Conservation (phyloP, 2,329 filamentous ascomycete species). For the Arthroderma sp. region DNA sequence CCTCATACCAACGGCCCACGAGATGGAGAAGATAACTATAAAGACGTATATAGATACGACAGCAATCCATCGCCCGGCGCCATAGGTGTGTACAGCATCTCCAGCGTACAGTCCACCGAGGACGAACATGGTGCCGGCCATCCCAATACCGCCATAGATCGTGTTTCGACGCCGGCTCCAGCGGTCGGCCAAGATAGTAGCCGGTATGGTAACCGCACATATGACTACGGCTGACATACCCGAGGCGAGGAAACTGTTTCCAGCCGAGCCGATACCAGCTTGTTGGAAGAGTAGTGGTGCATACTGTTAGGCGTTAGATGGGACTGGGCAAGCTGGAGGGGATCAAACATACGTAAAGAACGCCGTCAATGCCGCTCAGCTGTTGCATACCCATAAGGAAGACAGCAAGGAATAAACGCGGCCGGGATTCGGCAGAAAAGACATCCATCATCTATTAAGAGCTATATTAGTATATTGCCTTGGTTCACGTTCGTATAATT, state of each 20-base stretch:
- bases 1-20: slow-evolving; percentile 46
- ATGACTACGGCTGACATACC: slow-evolving; percentile 50
- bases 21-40: slow-evolving; percentile 20
- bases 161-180: slow-evolving; percentile 46
- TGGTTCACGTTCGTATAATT: no score
- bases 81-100: slow-evolving; percentile 21
- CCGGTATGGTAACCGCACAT: slow-evolving; percentile 46
- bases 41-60: slow-evolving; percentile 23
- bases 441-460: not conserved
- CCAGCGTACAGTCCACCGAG: slow-evolving; percentile 26
- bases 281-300: slow-evolving; percentile 49
- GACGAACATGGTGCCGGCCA: slow-evolving; percentile 32
- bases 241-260: slow-evolving; percentile 48
- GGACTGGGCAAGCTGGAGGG: not conserved
- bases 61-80: slow-evolving; percentile 23
- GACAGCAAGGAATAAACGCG: slow-evolving; percentile 40
- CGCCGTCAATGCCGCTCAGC: slow-evolving; percentile 50
- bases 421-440: not conserved
- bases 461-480: not conserved
- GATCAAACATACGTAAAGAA: slow-evolving; percentile 42
- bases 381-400: slow-evolving; percentile 51
- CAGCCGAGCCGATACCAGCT: slow-evolving; percentile 44
- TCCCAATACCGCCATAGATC: slow-evolving; percentile 42
- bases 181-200: slow-evolving; percentile 44
- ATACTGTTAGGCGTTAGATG: slow-evolving; percentile 34